Evolutionary conservation across 257 asterid genomes (phyloP), one percentile per base, ranked within the genome.

Genomic region (Ophiorrhiza pumila): DNA sequence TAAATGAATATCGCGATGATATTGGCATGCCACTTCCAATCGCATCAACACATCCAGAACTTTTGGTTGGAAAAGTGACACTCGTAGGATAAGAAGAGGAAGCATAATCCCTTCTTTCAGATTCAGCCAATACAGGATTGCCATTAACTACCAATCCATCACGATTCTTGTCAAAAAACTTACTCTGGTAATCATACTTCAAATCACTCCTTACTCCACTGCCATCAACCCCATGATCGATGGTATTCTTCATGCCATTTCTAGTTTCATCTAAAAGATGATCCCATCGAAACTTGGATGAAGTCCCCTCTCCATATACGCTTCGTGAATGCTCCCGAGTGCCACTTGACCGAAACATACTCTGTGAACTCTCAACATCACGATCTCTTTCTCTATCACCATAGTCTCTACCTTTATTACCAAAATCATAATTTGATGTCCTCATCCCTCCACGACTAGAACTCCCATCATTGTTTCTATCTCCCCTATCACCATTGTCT

Each of bases 41-140:
- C 63, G 76, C 75, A 57, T 68, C 83, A 78, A 71, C 77, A 72
- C 49, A 82, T 58, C 75, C 42, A 35, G 69, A 69, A 43, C 32
- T 71, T 58, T 56, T 82, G 22, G 73, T 43, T 17, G 73, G 68
- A 61, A 37, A 79, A 55, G 72, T 78, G 50, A n/a, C 32, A 74
- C 78, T 81, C 74, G 57, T 61, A 4, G 72, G 68, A 74, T 79
- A 83, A 17, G 87, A 69, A 31, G 80, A 85, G 58, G 79, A 60
- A 58, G 83, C 73, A 74, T 55, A 72, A 78, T 71, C 71, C 63
- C 80, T 75, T 74, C 74, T 80, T 73, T 78, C 91, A 78, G 79
- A 69, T 74, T 84, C 83, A 8, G 64, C 10, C 37, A 80, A 58
- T 55, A 76, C 68, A 46, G 80, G 76, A 49, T 76, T 77, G 47